Base-by-base conservation (phyloP, 2,329 filamentous ascomycete genomes). In the Neopestalotiopsis sp. region DNA sequence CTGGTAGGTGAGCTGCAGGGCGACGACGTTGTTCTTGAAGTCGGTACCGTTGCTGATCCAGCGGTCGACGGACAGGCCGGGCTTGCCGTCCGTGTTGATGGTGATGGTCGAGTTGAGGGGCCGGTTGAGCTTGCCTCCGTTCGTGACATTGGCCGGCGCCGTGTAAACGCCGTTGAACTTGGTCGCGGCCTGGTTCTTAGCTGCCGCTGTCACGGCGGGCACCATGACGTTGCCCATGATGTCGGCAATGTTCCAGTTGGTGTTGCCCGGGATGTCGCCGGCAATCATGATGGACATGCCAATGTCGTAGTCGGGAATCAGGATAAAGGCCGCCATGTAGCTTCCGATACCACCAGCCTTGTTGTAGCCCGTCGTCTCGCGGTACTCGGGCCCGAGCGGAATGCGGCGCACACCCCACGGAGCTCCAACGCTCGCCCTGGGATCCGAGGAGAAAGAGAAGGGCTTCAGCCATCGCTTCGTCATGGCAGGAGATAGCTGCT, bases 281-380 rank as follows among this genome's bases (percentile, higher is more conserved):
- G 81, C 83, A 1, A 78, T 71, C 1, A 84, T 74, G 20, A 84
- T 73, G 1, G 75, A 77, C 68, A 84, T 81, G 0, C 83, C 83
- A 14, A 82, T 74, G 62, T 81, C 77, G 63, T 79, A 83, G 68
- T 85, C 82, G 0, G 82, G 83, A 3, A 85, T 69, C 4, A 86
- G 72, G 1, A 78, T 78, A 0, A 85, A 66, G 9, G 79, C 75
- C 1, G 78, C 76, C 20, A 77, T 78, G 69, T 83, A 85, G 49
- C 73, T 70, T 32, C 81, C 78, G 10, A 83, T 74, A 68, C 82
- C 78, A 6, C 84, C 81, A 2, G 77, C 72, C 72, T 86, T 84
- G 69, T 78, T 70, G 66, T 73, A 82, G 5, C 82, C 80, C n/a
- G 78, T 76, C 6, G 82, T 82, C 70, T 82, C 73, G 58, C 74